Conservation (phyloP, 2,329 filamentous ascomycete species). For the Teratosphaeria viscida region DNA sequence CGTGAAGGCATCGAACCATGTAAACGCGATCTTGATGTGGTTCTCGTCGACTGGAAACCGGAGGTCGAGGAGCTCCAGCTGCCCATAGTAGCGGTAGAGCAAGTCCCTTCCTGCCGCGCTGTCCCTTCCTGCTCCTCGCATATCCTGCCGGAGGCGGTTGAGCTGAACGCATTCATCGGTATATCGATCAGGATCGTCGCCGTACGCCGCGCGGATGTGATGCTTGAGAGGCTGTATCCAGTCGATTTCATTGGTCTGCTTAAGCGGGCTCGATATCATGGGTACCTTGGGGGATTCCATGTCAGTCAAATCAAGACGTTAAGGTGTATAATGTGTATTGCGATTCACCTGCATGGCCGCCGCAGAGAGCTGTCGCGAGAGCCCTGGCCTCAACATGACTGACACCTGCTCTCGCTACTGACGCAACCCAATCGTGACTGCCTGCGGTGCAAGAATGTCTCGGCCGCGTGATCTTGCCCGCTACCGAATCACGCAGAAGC, state of each 20-base stretch:
- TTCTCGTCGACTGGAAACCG: constrained; percentile 96
- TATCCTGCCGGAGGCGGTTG: constrained; percentile 92
- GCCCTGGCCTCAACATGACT: constrained; percentile 12
- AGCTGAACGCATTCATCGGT: constrained; percentile 88
- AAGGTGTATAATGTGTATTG: neutral
- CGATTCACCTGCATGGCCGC: constrained; percentile 3
- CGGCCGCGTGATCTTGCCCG: neutral
- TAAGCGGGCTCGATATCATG: constrained; percentile 91
- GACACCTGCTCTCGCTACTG: neutral
- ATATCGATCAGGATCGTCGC: constrained; percentile 93
- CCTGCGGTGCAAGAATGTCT: neutral
- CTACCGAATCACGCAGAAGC: neutral
- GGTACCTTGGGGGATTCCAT: constrained; percentile 50
- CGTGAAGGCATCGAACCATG: constrained; percentile 99
- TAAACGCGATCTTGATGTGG: constrained; percentile 98
- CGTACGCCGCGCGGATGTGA: constrained; percentile 89
- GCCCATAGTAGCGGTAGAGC: constrained; percentile 93
- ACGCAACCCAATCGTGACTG: neutral
- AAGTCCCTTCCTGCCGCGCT: constrained; percentile 88
- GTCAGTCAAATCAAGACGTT: neutral
- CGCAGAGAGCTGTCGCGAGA: constrained; percentile 23
- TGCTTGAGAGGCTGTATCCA: constrained; percentile 86
- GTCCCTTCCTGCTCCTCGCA: constrained; percentile 94
- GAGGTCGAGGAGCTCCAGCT: constrained; percentile 86
- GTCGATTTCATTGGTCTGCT: constrained; percentile 93